These are phyloP conservation scores for Gillenia trifoliata DNA, from an alignment of 306 rosid genomes.

Conservation along the genomic window DNA sequence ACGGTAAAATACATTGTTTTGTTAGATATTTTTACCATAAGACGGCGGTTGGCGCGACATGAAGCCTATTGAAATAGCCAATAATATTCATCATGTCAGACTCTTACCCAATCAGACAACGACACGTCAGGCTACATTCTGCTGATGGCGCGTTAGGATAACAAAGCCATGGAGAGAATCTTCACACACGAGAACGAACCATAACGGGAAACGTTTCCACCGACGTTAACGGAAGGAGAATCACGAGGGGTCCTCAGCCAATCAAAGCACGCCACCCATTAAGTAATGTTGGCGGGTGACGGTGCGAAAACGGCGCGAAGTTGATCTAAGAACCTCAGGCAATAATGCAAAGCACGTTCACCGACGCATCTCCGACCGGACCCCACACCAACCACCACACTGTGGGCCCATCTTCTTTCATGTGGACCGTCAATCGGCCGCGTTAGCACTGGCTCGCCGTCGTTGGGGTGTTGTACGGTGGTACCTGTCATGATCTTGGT, in stretches of 20 bases:
- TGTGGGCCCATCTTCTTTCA: constrained; percentile 14
- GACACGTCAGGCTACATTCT: neutral
- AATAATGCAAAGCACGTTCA: constrained; percentile 35
- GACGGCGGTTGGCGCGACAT: no score
- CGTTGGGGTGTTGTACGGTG: neutral
- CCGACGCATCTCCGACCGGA: constrained; percentile 34
- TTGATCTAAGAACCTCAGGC: neutral
- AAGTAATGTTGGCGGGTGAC: neutral
- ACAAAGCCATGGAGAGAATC: neutral
- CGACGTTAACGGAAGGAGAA: constrained; percentile 42
- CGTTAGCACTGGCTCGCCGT: neutral
- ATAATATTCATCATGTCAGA: neutral
- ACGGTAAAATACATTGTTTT: no score
- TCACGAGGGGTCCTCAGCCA: neutral
- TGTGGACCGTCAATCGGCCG: constrained; percentile 17
- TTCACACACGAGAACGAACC: neutral
- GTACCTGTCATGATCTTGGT: neutral
- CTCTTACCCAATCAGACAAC: neutral
- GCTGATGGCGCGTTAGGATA: neutral
- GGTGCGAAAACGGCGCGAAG: neutral
- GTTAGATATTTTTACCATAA: no score
- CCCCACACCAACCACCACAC: constrained; percentile 1
- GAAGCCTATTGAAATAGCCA: neutral
- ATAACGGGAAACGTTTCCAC: constrained; percentile 25
- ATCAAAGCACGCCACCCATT: neutral